These are phyloP conservation scores for Oryza glaberrima DNA, from an alignment of 176 grass and related monocot species.

Conservation along the genomic window DNA sequence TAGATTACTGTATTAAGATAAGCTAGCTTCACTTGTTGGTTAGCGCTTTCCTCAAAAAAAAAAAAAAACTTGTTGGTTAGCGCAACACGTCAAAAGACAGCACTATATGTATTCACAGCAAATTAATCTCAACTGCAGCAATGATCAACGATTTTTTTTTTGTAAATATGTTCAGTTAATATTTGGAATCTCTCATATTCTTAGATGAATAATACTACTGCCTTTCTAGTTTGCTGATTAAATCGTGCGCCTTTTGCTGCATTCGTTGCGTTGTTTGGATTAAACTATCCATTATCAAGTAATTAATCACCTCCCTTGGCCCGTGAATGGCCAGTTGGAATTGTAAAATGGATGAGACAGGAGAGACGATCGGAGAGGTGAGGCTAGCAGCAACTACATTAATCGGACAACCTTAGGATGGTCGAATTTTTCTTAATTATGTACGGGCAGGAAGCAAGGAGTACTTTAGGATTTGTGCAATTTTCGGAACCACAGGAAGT, in stretches of 20 bases:
- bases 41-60: background rate
- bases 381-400: background rate
- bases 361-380: background rate
- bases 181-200: background rate
- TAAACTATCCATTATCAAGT: background rate
- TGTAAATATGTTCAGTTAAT: background rate
- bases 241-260: background rate
- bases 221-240: too few relatives aligned
- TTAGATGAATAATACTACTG: too few relatives aligned
- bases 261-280: constrained; percentile 16
- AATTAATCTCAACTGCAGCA: background rate
- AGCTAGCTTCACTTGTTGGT: constrained; percentile 24
- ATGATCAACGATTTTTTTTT: background rate
- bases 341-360: background rate
- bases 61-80: background rate
- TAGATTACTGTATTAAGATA: constrained; percentile 24
- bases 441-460: background rate
- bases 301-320: constrained; percentile 3
- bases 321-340: background rate
- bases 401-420: constrained; percentile 33
- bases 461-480: background rate
- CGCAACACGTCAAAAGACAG: constrained; percentile 38
- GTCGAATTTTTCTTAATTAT: background rate
- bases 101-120: background rate
- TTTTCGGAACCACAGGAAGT: background rate